A percentile compares a stretch with the other conserved stretches of the same genome.
Evolutionary conservation across 257 asterid genomes (phyloP).

Genomic region (Parsonsia alboflavescens): DNA sequence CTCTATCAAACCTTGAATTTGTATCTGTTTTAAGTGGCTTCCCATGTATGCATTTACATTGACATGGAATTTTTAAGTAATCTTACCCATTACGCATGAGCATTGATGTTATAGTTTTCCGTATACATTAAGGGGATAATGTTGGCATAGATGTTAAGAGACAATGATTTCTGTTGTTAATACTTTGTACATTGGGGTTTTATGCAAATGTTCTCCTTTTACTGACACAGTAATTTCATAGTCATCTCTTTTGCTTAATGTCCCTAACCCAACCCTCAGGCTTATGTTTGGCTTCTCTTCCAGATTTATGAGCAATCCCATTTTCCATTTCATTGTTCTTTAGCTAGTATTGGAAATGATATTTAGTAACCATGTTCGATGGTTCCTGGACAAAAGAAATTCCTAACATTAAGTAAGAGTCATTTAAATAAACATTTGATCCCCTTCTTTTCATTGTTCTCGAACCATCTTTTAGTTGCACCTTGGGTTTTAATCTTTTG

Average conservation of each 20-base stretch:
- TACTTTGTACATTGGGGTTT: no score
- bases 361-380: background rate
- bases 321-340: background rate
- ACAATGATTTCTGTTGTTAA: background rate
- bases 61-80: no score
- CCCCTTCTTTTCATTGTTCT: background rate
- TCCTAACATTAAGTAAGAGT: background rate
- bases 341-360: background rate
- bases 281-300: no score
- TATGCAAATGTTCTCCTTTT: no score
- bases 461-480: background rate
- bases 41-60: background rate
- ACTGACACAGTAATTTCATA: no score
- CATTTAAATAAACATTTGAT: background rate
- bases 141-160: background rate
- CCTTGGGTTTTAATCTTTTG: background rate
- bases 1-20: background rate
- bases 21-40: no score
- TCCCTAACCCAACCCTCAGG: background rate
- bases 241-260: no score
- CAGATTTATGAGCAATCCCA: no score
- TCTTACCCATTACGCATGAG: no score
- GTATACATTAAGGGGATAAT: no score
- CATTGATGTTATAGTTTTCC: no score
- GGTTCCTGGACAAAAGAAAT: background rate